Evolutionary conservation across 2,329 filamentous ascomycete species (phyloP).

Genomic region (Huntiella bhutanensis): DNA sequence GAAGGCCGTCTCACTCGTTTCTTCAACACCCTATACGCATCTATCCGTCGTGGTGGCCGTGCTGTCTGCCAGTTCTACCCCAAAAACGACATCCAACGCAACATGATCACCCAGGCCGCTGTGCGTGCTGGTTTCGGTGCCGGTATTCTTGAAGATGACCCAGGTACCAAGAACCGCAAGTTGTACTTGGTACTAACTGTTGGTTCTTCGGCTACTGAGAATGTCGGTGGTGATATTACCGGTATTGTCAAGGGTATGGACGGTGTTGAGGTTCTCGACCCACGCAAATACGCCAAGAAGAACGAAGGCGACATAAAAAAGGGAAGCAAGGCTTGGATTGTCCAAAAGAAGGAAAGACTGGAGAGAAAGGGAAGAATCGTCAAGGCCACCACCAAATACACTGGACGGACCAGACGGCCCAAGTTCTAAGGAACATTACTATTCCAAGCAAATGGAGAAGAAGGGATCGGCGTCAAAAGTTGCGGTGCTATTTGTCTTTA

Average conservation of each 20-base stretch:
- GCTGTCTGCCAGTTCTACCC: slow-evolving; percentile 98
- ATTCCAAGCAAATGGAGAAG: too few relatives aligned
- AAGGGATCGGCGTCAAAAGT: background rate
- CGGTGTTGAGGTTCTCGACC: slow-evolving; percentile 63
- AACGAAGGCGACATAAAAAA: slow-evolving; percentile 46
- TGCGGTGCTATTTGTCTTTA: slow-evolving; percentile 1
- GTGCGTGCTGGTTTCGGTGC: slow-evolving; percentile 91
- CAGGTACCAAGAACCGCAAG: slow-evolving; percentile 90
- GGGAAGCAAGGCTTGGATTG: slow-evolving; percentile 67
- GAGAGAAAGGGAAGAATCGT: slow-evolving; percentile 87
- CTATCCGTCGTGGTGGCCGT: slow-evolving; percentile 61
- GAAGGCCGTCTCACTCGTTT: slow-evolving; percentile 64
- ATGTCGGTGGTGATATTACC: slow-evolving; percentile 58
- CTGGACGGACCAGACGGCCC: slow-evolving; percentile 65
- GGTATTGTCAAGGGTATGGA: slow-evolving; percentile 81
- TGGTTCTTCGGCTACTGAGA: slow-evolving; percentile 36
- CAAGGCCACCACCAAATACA: slow-evolving; percentile 83
- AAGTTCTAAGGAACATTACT: slow-evolving; percentile 38
- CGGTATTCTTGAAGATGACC: slow-evolving; percentile 85
- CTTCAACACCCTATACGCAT: slow-evolving; percentile 81
- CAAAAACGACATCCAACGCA: slow-evolving; percentile 78
- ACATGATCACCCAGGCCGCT: slow-evolving; percentile 80
- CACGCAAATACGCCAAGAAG: slow-evolving; percentile 23
- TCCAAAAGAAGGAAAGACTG: slow-evolving; percentile 83
- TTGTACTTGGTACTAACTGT: slow-evolving; percentile 91